Conservation (phyloP, 2,329 filamentous ascomycete species). For the Penicillium occitanis region DNA sequence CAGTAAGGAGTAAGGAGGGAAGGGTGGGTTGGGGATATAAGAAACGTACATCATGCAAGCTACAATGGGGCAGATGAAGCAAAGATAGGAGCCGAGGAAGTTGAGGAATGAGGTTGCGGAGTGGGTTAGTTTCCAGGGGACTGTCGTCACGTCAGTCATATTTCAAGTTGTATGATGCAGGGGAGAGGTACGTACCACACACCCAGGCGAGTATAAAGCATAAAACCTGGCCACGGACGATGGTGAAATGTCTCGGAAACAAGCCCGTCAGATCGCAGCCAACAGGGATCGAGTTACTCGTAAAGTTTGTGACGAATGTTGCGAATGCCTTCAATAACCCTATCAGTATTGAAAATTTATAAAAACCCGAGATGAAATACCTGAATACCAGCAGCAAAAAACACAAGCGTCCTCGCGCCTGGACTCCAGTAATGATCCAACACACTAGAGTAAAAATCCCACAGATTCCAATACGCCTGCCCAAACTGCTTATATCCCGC, state of each 20-base stretch:
- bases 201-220: constrained; percentile 18
- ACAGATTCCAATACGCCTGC: constrained; percentile 19
- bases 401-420: constrained; percentile 9
- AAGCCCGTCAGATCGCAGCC: constrained; percentile 17
- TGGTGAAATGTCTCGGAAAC: constrained; percentile 16
- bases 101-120: constrained; percentile 13
- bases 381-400: constrained; percentile 17
- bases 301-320: constrained; percentile 19
- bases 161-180: neutral
- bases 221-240: constrained; percentile 15
- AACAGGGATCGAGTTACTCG: constrained; percentile 15
- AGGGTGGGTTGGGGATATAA: too few species aligned
- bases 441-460: constrained; percentile 17
- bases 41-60: constrained; percentile 16
- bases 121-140: constrained; percentile 18
- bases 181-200: constrained; percentile 7
- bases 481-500: constrained; percentile 20
- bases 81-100: constrained; percentile 18
- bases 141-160: neutral
- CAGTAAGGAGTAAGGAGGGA: neutral
- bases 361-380: neutral
- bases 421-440: constrained; percentile 18
- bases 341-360: neutral
- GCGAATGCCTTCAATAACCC: constrained; percentile 11
- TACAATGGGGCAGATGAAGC: constrained; percentile 20